phyloP scores from a whole-genome alignment of 306 rosid species.

The Leucaena leucocephala region DNA sequence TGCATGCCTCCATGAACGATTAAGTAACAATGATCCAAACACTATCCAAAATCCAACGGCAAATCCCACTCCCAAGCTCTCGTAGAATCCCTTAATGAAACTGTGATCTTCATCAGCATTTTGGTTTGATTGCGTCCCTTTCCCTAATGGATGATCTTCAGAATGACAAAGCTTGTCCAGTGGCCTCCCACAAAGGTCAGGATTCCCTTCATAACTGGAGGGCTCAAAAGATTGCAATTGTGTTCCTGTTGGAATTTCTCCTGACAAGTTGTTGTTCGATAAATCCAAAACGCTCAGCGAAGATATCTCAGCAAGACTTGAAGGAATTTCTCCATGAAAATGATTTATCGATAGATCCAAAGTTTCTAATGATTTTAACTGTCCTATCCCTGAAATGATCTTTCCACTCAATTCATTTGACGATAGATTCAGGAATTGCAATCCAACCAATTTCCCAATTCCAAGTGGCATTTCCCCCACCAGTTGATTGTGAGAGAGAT shows the following conservation, averaged over 20 bases:
- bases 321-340: constrained; percentile 12
- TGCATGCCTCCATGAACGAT: not conserved
- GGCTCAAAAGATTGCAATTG: constrained; percentile 21
- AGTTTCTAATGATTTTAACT: not conserved
- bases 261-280: constrained; percentile 23
- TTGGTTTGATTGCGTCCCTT: not conserved
- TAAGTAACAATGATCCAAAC: not conserved
- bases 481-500: constrained; percentile 10
- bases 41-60: not conserved
- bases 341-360: constrained; percentile 25
- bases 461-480: too few relatives aligned
- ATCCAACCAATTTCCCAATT: too few relatives aligned
- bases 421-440: too few relatives aligned
- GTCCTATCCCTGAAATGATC: not conserved
- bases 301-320: constrained; percentile 5
- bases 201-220: not conserved
- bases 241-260: constrained; percentile 16
- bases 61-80: not conserved
- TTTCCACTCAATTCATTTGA: not conserved
- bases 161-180: not conserved
- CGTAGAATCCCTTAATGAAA: not conserved
- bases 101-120: not conserved
- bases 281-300: not conserved
- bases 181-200: not conserved
- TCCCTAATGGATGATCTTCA: not conserved